Base-by-base conservation (phyloP, 192 early-diverging fungal genomes). In the Dispira simplex region DNA sequence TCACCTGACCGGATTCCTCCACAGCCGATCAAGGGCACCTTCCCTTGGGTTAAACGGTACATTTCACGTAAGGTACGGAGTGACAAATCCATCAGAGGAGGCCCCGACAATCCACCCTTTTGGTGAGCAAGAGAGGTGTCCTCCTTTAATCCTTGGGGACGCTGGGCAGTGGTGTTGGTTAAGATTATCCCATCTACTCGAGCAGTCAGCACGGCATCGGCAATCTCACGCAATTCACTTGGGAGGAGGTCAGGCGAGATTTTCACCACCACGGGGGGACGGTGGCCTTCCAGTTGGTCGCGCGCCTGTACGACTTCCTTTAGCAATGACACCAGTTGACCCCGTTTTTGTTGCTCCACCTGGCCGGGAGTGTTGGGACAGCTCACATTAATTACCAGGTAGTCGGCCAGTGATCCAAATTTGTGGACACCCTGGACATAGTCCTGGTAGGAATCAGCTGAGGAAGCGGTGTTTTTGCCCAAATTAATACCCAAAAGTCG, bases 301-400 rank as follows among this genome's bases (percentile, higher is more conserved):
- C 77, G 75, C 52, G 74, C 78, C 32, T 49, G 46, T 54, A 83
- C 55, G 1, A 57, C 55, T 45, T 83, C 81, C 6, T 75, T 69
- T 66, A 95, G 70, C 39, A 92, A 72, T 0, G 74, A 67, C 67
- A 87, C 78, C 26, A 95, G 81, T 62, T 85, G 82, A 18, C 78
- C 88, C 28, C 83, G 73, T 26, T 87, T 70, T 62, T 89, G 85
- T 63, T 87, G 62, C 0, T 82, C 81, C 47, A 85, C 67, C 66
- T 94, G 77, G 57, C 90, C 91, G 25, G 85, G 90, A 25, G 89
- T 89, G 68, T 95, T 95, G 25, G 93, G 93, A 52, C 83, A 86
- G 67, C 84, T 87, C 55, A 95, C 85, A 66, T 95, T 95, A 62
- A 95, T 71, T 8, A 95, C 93, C 18, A 94, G 65, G 49, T 91